Base-by-base conservation (phyloP, 2,329 filamentous ascomycete genomes). In the Aspergillus tamarii region DNA sequence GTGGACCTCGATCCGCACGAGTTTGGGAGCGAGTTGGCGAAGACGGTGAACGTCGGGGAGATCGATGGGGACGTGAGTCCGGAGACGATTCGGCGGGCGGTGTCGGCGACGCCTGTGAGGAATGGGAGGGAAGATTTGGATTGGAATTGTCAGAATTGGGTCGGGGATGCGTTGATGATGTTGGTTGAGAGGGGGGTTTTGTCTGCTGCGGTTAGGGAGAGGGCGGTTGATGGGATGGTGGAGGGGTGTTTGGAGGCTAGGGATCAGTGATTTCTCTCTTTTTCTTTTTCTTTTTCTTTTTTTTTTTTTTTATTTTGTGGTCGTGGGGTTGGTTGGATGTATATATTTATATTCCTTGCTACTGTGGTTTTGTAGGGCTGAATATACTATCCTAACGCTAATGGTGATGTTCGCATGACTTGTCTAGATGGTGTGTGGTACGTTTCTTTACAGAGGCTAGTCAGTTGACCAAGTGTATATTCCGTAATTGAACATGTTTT, bases 131-230 rank as follows among this genome's bases (percentile, higher is more conserved):
- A 59, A 10, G 65, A 74, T 57, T 58, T 67, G 14, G 72, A 75
- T n/a, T 75, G 73, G 73, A 75, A 74, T 52, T 75, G 73, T 50
- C 73, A 75, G 66, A 72, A 75, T 21, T 75, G 73, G 73, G 72
- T 75, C 12, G 72, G 69, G 1, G 73, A 75, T 59, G 73, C 73
- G 7, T 50, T 75, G 41, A 53, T 46, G 12, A 61, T 66, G 16
- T 56, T 75, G 53, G 70, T 73, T 5, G 63, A 67, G 28, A 55
- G 64, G 10, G 69, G 68, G 3, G 72, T 64, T 63, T 52, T 75
- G 32, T 70, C 60, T 3, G 46, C 48, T 12, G 53, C 54, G n/a
- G 59, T 72, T 34, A 59, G 73, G 4, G 64, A 59, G 4, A 39
- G 30, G 21, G 73, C 70, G 7, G 70, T 75, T 45, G 64, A 68